These are phyloP conservation scores for Whalleya microplaca DNA, from an alignment of 2,329 filamentous ascomycete genomes.

Conservation along the genomic window DNA sequence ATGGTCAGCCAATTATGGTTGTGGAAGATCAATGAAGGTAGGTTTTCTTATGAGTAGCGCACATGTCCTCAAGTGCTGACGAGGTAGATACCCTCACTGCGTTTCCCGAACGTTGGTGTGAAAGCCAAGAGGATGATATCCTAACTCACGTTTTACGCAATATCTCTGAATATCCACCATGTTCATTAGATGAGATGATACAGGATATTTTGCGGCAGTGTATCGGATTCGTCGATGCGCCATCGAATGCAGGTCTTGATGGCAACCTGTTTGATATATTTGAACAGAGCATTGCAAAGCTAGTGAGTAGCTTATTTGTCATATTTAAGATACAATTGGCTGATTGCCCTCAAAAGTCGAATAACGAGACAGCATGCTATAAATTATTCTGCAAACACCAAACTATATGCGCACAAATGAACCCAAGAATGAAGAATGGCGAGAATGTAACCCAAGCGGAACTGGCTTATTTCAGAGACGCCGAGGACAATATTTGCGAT, in stretches of 20 bases:
- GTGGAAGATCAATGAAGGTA: slow-evolving; percentile 1
- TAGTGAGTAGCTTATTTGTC: not conserved
- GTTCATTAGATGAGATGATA: not conserved
- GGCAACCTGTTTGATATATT: slow-evolving; percentile 1
- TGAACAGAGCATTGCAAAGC: not conserved
- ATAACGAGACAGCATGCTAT: not conserved
- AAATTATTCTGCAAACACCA: slow-evolving; percentile 1
- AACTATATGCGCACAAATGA: not conserved
- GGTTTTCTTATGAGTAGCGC: too few species aligned
- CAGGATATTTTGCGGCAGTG: not conserved
- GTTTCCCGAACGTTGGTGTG: not conserved
- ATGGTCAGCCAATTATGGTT: slow-evolving; percentile 4
- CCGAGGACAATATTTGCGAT: not conserved
- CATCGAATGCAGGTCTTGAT: not conserved
- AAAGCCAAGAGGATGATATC: not conserved
- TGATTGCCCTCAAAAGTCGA: not conserved
- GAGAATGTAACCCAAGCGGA: not conserved
- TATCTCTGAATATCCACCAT: not conserved
- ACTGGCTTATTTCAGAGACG: not conserved
- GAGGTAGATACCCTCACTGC: not conserved
- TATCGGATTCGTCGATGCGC: not conserved
- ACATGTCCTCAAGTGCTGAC: not conserved
- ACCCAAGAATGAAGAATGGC: not conserved
- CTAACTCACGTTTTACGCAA: not conserved
- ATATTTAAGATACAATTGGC: not conserved